Conservation (phyloP, 2,329 filamentous ascomycete species). For the Bertia moriformis region DNA sequence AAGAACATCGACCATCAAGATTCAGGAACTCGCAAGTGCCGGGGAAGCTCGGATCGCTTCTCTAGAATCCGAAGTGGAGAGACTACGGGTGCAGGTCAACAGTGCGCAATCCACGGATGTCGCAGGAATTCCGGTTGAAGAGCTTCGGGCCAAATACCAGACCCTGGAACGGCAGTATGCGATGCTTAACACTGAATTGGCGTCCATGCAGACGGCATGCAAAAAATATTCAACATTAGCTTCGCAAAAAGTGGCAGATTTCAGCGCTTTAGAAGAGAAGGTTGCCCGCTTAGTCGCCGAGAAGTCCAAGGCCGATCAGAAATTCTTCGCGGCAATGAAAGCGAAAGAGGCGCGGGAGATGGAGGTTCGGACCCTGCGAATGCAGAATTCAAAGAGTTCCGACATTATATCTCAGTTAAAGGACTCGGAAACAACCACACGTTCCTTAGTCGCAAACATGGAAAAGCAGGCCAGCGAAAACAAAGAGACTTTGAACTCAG, state of each 20-base stretch:
- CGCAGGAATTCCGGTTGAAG: constrained; percentile 32
- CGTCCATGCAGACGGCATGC: constrained; percentile 51
- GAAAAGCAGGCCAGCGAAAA: constrained; percentile 47
- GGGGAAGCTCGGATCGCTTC: constrained; percentile 43
- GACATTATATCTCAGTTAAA: constrained; percentile 50
- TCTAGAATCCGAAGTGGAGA: constrained; percentile 47
- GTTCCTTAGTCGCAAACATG: constrained; percentile 38
- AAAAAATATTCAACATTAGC: constrained; percentile 49
- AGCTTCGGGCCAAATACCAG: constrained; percentile 38
- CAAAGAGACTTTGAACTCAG: constrained; percentile 36
- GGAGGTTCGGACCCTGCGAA: constrained; percentile 38
- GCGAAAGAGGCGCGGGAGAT: constrained; percentile 44
- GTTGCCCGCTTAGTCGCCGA: constrained; percentile 39
- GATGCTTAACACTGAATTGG: constrained; percentile 45
- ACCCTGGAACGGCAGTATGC: constrained; percentile 43
- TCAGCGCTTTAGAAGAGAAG: constrained; percentile 41
- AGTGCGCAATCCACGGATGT: constrained; percentile 17
- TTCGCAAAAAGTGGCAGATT: constrained; percentile 42
- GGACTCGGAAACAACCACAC: constrained; percentile 39
- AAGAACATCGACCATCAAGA: constrained; percentile 32
- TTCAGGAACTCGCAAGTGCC: constrained; percentile 43
- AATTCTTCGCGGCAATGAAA: constrained; percentile 56
- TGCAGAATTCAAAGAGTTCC: constrained; percentile 43
- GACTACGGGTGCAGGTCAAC: constrained; percentile 35
- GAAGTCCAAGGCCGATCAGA: constrained; percentile 54